Conservation (phyloP, 495 filamentous ascomycete species). For the Daldinia loculata region DNA sequence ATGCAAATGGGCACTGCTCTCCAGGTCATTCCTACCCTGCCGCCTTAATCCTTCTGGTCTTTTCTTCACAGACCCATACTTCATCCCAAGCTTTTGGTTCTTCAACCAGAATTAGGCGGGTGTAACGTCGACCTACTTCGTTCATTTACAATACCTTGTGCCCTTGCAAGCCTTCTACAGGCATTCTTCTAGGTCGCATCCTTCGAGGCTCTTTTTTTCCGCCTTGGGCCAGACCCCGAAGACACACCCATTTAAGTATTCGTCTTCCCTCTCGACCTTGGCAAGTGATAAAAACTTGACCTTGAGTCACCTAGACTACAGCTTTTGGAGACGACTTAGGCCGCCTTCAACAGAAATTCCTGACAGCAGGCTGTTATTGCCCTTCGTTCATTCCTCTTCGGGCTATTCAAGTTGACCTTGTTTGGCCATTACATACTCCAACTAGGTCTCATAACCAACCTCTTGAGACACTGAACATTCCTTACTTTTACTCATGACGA, state of each 20-base stretch:
- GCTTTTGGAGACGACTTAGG: constrained; percentile 9
- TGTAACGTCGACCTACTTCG: constrained; percentile 23
- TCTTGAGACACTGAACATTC: constrained; percentile 15
- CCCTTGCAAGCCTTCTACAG: constrained; percentile 22
- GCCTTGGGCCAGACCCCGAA: not conserved
- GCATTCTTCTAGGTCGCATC: constrained; percentile 25
- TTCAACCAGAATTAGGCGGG: constrained; percentile 10
- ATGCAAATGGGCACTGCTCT: constrained; percentile 16
- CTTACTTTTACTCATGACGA: constrained; percentile 10
- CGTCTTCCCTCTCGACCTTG: constrained; percentile 5
- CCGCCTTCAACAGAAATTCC: constrained; percentile 1
- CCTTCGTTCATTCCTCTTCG: constrained; percentile 23
- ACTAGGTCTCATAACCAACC: constrained; percentile 16
- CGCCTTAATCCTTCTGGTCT: constrained; percentile 27
- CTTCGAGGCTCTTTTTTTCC: constrained; percentile 30
- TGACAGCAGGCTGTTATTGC: constrained; percentile 43
- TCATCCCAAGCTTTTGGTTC: constrained; percentile 16
- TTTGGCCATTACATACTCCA: constrained; percentile 17
- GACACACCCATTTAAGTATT: constrained; percentile 20
- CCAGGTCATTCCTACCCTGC: not conserved
- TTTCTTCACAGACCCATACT: constrained; percentile 17
- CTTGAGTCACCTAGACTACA: constrained; percentile 10
- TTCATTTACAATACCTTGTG: constrained; percentile 33
- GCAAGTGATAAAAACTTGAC: constrained; percentile 9
- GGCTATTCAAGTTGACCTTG: constrained; percentile 44